phyloP scores from a whole-genome alignment of 139 green algal genomes.

The Chlamydomonas sp. region DNA sequence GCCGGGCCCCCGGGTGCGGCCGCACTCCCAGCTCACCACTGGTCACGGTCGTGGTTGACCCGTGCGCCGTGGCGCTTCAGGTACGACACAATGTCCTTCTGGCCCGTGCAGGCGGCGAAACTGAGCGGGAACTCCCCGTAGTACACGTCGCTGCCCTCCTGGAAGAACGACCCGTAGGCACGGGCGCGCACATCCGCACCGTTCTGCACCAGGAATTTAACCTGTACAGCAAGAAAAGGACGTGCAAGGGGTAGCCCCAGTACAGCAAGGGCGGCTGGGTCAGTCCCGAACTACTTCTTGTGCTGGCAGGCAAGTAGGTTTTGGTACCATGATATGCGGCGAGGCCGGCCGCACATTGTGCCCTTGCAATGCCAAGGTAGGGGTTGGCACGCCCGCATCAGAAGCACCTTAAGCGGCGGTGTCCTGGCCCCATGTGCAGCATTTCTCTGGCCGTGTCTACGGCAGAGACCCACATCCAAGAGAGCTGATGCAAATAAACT shows the following conservation, averaged over 20 bases:
- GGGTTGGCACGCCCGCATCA: no score
- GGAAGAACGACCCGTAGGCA: constrained; percentile 68
- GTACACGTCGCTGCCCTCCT: constrained; percentile 54
- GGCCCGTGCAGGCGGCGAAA: constrained; percentile 67
- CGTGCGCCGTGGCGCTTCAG: constrained; percentile 63
- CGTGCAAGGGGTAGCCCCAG: background rate
- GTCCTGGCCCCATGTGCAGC: no score
- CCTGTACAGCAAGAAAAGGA: constrained; percentile 41
- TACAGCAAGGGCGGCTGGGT: background rate
- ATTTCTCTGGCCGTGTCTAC: no score
- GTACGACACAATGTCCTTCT: constrained; percentile 70
- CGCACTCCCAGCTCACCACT: constrained; percentile 22
- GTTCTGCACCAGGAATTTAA: constrained; percentile 73
- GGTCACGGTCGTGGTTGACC: constrained; percentile 61
- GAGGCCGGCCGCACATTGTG: no score
- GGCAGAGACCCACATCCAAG: no score
- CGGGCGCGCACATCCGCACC: constrained; percentile 61
- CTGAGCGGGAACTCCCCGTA: constrained; percentile 70
- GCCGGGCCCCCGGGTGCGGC: no score
- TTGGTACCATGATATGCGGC: no score
- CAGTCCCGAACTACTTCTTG: background rate
- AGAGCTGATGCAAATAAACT: no score
- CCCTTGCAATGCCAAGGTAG: no score
- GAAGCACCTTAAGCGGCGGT: no score
- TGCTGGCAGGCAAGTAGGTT: background rate